These are phyloP conservation scores for Phoma sp. DNA, from an alignment of 2,329 filamentous ascomycete genomes.

Conservation along the genomic window DNA sequence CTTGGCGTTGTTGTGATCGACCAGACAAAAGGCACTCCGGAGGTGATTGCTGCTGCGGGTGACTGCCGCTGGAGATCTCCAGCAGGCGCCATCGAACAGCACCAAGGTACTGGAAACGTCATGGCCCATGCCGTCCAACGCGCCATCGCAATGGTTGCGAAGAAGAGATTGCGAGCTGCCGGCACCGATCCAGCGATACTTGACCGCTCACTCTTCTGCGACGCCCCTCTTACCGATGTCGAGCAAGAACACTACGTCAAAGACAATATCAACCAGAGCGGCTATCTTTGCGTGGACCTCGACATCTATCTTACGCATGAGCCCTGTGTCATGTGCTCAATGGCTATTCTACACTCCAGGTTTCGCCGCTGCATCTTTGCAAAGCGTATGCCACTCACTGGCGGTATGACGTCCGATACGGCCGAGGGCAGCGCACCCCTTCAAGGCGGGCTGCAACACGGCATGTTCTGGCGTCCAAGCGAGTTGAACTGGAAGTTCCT, in stretches of 20 bases:
- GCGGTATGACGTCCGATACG: constrained; percentile 78
- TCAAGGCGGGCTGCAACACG: constrained; percentile 56
- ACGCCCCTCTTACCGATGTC: constrained; percentile 70
- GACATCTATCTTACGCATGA: constrained; percentile 96
- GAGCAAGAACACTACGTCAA: constrained; percentile 67
- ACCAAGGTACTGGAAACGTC: constrained; percentile 66
- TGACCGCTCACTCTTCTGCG: constrained; percentile 63
- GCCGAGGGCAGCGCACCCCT: constrained; percentile 18
- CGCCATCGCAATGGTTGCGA: constrained; percentile 81
- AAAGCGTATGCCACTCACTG: constrained; percentile 77
- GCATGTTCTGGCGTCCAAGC: constrained; percentile 68
- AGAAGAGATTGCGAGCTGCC: constrained; percentile 54
- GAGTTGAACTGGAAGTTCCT: constrained; percentile 87
- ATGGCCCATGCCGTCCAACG: constrained; percentile 80
- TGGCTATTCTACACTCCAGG: constrained; percentile 93
- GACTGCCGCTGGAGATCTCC: constrained; percentile 72
- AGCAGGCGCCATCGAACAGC: constrained; percentile 26
- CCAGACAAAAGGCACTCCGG: constrained; percentile 50
- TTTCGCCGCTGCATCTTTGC: constrained; percentile 87
- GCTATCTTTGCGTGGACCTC: constrained; percentile 91
- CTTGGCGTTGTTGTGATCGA: constrained; percentile 80
- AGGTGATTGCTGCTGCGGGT: constrained; percentile 74
- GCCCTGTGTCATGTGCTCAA: constrained; percentile 94
- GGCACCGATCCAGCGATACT: constrained; percentile 37
- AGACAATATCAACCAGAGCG: constrained; percentile 71